phyloP scores from a whole-genome alignment of 2,329 filamentous ascomycete genomes.

The Aspergillus pseudoterreus region DNA sequence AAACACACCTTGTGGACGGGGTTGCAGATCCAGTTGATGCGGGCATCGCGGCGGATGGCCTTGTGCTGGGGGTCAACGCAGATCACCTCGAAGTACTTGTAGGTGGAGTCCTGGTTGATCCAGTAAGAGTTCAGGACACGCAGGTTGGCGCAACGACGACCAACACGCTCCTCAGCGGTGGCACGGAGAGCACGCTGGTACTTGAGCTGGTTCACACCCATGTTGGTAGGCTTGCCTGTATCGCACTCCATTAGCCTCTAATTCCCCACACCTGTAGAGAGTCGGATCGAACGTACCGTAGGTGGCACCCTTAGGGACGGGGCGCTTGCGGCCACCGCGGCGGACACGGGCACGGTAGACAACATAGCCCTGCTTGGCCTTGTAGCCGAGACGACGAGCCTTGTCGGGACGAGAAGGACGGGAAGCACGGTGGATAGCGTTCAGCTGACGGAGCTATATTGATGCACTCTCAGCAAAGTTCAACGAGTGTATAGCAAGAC shows the following conservation, averaged over 20 bases:
- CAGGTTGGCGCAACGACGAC: conserved; percentile 97
- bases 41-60: conserved; percentile 96
- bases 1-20: conserved; percentile 81
- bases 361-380: conserved; percentile 99
- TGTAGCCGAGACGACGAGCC: conserved; percentile 99
- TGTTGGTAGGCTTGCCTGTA: conserved; percentile 99
- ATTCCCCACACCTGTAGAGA: conserved; percentile 18
- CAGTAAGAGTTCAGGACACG: conserved; percentile 99
- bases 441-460: conserved; percentile 99
- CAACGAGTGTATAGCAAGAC: conserved; percentile 97
- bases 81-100: conserved; percentile 99
- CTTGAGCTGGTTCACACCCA: conserved; percentile 99
- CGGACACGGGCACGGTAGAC: conserved; percentile 99
- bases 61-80: conserved; percentile 99
- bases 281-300: conserved; percentile 66
- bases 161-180: conserved; percentile 99
- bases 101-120: conserved; percentile 99
- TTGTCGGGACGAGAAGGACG: conserved; percentile 98
- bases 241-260: conserved; percentile 14
- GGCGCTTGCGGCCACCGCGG: conserved; percentile 97
- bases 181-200: conserved; percentile 98
- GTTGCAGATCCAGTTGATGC: conserved; percentile 99
- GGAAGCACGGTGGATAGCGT: conserved; percentile 98
- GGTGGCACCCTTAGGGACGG: conserved; percentile 94
- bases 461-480: conserved; percentile 99